Base-by-base conservation (phyloP, 108 stramenopile species). In the Nitzschia palea region DNA sequence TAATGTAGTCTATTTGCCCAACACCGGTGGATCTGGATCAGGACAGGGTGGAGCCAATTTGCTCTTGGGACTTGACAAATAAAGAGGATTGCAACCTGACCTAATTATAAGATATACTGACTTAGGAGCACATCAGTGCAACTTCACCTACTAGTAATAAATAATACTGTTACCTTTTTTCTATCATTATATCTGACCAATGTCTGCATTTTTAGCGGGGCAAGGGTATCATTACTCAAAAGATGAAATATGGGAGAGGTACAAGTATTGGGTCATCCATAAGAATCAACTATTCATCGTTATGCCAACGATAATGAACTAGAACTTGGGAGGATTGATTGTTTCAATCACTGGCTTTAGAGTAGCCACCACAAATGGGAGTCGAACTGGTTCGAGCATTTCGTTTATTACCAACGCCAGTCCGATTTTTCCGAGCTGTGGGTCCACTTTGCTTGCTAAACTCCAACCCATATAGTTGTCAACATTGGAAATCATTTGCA, bases 1-100 rank as follows among this genome's bases (percentile, higher is more conserved):
- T 43, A 99, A 99, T 67, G 91, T 99, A 47, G 92, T 95, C 25
- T 99, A 98, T 80, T 80, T 99, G 37, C 98, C 98, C 1, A 82
- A 80, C 56, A 91, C 92, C 20, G 68, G 67, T 33, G 74, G 76
- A 10, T 74, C 76, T n/a, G 85, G 83, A 26, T 74, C 72, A 23
- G 65, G 65, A 20, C 32, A 44, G 22, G 62, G 71, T 5, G 80
- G 80, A 30, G 58, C 74, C 26, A 81, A 81, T 43, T 33, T 83
- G 31, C 67, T 83, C 10, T 35, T 83, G 66, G 78, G 78, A 65
- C 35, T 83, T 23, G 82, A 83, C 2, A 82, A 83, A 63, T 83
- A 79, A n/a, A n/a, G n/a, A n/a, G n/a, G n/a, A n/a, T n/a, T n/a
- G n/a, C n/a, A n/a, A n/a, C n/a, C n/a, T n/a, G n/a, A n/a, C n/a